These are phyloP conservation scores for Hypoxylon sp. DNA, from an alignment of 2,329 filamentous ascomycete genomes.

Conservation along the genomic window DNA sequence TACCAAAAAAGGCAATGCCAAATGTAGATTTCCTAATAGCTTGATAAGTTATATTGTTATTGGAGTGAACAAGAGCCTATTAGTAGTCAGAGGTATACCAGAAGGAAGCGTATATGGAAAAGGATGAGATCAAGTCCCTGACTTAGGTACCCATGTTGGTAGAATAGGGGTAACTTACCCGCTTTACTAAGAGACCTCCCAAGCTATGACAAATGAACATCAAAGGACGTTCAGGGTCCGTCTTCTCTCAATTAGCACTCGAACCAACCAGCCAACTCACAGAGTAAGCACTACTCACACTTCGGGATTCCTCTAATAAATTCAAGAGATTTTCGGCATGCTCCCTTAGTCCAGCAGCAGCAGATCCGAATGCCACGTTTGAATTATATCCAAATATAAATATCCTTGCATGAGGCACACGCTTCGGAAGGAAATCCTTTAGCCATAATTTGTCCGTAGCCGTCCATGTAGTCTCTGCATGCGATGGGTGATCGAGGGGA, in stretches of 20 bases:
- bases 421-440: constrained; percentile 34
- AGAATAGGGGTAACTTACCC: constrained; percentile 16
- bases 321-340: constrained; percentile 39
- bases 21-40: constrained; percentile 25
- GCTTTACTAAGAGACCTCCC: constrained; percentile 34
- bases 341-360: constrained; percentile 27
- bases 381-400: constrained; percentile 39
- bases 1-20: constrained; percentile 34
- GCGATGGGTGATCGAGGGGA: constrained; percentile 26
- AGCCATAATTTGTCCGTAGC: constrained; percentile 32
- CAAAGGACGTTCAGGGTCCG: constrained; percentile 26
- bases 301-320: constrained; percentile 12
- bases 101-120: not conserved
- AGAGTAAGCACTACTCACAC: constrained; percentile 1
- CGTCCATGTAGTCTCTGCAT: constrained; percentile 38
- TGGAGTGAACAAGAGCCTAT: constrained; percentile 35
- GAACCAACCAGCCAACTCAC: not conserved
- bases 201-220: constrained; percentile 43
- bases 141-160: too few relatives aligned
- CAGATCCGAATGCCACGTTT: constrained; percentile 33
- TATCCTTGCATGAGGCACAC: constrained; percentile 23
- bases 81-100: constrained; percentile 6
- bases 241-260: constrained; percentile 15
- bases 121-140: not conserved
- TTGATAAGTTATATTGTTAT: constrained; percentile 22